Conservation (phyloP, 805 yeast species). For the Wickerhamiella vanderwaltii region DNA sequence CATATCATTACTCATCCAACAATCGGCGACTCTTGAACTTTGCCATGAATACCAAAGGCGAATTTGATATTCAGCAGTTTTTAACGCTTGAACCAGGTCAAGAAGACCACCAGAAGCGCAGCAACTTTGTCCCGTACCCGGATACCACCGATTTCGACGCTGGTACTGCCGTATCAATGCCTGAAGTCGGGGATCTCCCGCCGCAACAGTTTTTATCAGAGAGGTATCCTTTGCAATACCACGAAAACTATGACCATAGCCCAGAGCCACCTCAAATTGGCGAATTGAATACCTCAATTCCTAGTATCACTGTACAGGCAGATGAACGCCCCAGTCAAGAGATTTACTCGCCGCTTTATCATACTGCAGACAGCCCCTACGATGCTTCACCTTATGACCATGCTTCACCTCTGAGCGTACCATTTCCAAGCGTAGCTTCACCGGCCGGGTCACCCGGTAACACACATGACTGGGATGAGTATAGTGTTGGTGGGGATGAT, state of each 20-base stretch:
- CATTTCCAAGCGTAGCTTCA: background rate
- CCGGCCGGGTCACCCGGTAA: slow-evolving; percentile 1
- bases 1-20: too few relatives aligned
- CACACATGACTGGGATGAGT: background rate
- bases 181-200: background rate
- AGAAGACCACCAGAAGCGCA: background rate
- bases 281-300: slow-evolving; percentile 7
- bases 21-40: background rate
- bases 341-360: slow-evolving; percentile 8
- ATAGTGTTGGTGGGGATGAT: too few relatives aligned
- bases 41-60: slow-evolving; percentile 1
- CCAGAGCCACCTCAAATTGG: background rate
- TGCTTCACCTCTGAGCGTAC: background rate
- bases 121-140: background rate
- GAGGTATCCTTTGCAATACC: background rate
- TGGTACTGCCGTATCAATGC: background rate
- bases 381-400: slow-evolving; percentile 5
- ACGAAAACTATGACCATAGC: background rate
- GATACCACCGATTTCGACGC: background rate
- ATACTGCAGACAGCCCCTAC: slow-evolving; percentile 6
- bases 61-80: slow-evolving; percentile 4
- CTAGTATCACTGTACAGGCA: slow-evolving; percentile 8
- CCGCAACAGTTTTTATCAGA: background rate
- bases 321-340: slow-evolving; percentile 5
- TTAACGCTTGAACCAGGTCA: background rate